Conservation (phyloP, 768 basidiomycete species). For the Russula sp. region DNA sequence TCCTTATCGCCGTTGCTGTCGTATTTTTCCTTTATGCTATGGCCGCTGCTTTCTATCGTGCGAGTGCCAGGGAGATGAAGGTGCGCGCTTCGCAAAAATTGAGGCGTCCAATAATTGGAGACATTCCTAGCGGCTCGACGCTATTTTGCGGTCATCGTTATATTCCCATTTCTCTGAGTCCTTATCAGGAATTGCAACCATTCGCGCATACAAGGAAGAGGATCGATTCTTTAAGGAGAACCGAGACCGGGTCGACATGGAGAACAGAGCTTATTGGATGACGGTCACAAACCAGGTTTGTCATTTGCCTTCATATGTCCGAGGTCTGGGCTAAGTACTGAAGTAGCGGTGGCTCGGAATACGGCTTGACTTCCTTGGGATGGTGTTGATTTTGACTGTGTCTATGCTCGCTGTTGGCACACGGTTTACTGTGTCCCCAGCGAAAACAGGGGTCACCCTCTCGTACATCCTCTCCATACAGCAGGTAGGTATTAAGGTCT, state of each 20-base stretch:
- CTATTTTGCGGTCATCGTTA: slow-evolving; percentile 75
- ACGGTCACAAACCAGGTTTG: slow-evolving; percentile 72
- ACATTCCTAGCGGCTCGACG: slow-evolving; percentile 50
- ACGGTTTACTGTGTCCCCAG: slow-evolving; percentile 66
- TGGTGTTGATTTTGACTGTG: slow-evolving; percentile 64
- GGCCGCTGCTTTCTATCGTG: slow-evolving; percentile 75
- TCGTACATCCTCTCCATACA: slow-evolving; percentile 78
- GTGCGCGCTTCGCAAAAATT: slow-evolving; percentile 23
- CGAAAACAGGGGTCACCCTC: slow-evolving; percentile 68
- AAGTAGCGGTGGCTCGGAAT: slow-evolving; percentile 80
- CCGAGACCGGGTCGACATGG: slow-evolving; percentile 64
- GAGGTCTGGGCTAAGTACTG: slow-evolving; percentile 68
- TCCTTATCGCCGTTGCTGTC: slow-evolving; percentile 64
- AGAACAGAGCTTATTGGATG: slow-evolving; percentile 88
- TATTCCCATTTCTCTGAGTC: slow-evolving; percentile 94
- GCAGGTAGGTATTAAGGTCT: slow-evolving; percentile 39
- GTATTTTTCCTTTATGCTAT: slow-evolving; percentile 57
- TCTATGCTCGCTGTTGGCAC: slow-evolving; percentile 71
- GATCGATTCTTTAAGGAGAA: slow-evolving; percentile 74
- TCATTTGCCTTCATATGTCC: slow-evolving; percentile 23
- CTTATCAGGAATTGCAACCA: slow-evolving; percentile 77
- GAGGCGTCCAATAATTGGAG: neutral
- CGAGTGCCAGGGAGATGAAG: slow-evolving; percentile 84
- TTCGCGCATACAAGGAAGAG: slow-evolving; percentile 79
- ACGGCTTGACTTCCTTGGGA: slow-evolving; percentile 81